phyloP scores from a whole-genome alignment of 305 asterid genomes.

The Lippia alba region DNA sequence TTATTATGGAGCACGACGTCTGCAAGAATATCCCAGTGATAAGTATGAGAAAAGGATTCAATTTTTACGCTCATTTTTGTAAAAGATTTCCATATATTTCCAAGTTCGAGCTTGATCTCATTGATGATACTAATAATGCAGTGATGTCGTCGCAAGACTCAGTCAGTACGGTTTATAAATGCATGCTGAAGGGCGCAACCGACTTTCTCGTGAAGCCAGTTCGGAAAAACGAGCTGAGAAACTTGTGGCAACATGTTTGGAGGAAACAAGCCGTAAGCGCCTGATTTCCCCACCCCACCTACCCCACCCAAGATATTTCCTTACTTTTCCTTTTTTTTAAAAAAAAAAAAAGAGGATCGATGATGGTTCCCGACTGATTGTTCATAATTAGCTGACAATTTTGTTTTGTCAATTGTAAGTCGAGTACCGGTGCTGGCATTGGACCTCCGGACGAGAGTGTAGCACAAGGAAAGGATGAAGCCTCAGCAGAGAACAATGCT shows the following conservation, averaged over 20 bases:
- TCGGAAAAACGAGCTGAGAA: conserved; percentile 88
- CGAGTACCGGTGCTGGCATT: conserved; percentile 54
- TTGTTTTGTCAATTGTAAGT: conserved; percentile 47
- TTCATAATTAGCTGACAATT: conserved; percentile 13
- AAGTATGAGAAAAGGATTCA: conserved; percentile 53
- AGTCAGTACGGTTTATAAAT: conserved; percentile 83
- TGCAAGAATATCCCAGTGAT: conserved; percentile 93
- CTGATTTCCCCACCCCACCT: no score
- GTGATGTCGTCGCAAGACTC: conserved; percentile 98
- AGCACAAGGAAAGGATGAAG: conserved; percentile 76
- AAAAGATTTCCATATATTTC: background rate
- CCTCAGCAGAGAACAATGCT: conserved; percentile 78
- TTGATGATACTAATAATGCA: conserved; percentile 40
- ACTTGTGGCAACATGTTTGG: conserved; percentile 99
- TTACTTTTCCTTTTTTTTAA: background rate
- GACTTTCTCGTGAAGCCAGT: conserved; percentile 97
- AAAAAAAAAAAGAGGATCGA: no score
- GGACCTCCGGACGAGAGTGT: conserved; percentile 77
- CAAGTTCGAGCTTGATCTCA: background rate
- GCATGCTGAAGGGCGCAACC: conserved; percentile 96
- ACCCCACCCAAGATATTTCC: background rate
- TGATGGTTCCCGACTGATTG: background rate
- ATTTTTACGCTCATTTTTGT: conserved; percentile 1
- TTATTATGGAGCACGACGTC: conserved; percentile 81
- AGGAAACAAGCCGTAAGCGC: conserved; percentile 89